A percentile compares a stretch with the other conserved stretches of the same genome.
Conservation (phyloP, 2,329 filamentous ascomycete species). For the Diaporthe aspalathi region DNA sequence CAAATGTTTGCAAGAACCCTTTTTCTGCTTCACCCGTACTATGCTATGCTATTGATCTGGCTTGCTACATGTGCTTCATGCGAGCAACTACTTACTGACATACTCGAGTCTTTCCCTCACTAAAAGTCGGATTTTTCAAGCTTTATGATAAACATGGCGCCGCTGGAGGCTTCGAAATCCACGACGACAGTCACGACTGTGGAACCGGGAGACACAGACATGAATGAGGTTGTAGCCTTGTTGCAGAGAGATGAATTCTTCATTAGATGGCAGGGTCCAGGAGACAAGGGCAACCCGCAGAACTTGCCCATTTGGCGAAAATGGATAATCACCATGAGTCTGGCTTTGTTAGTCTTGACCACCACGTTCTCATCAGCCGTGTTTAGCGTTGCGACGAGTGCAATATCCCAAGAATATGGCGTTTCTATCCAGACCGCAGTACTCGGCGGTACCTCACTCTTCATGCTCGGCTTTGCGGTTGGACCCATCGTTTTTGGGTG, state of each 20-base stretch:
- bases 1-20: background rate
- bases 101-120: background rate
- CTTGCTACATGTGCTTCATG: no score
- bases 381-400: background rate
- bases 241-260: background rate
- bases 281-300: background rate
- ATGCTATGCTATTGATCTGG: no score
- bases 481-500: conserved; percentile 6
- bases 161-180: background rate
- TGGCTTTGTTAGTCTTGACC: conserved; percentile 7
- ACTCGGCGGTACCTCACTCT: background rate
- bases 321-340: background rate
- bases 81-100: background rate
- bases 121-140: background rate
- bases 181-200: background rate
- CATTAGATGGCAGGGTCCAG: conserved; percentile 3
- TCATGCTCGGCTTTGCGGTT: conserved; percentile 8
- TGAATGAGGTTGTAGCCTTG: background rate
- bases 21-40: no score
- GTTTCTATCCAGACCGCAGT: background rate
- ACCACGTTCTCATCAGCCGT: conserved; percentile 11
- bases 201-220: no score
- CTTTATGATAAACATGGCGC: background rate
- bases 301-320: conserved; percentile 1
- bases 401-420: background rate